phyloP scores from a whole-genome alignment of 129 eudicot species.

The Gnaphalium uliginosum region DNA sequence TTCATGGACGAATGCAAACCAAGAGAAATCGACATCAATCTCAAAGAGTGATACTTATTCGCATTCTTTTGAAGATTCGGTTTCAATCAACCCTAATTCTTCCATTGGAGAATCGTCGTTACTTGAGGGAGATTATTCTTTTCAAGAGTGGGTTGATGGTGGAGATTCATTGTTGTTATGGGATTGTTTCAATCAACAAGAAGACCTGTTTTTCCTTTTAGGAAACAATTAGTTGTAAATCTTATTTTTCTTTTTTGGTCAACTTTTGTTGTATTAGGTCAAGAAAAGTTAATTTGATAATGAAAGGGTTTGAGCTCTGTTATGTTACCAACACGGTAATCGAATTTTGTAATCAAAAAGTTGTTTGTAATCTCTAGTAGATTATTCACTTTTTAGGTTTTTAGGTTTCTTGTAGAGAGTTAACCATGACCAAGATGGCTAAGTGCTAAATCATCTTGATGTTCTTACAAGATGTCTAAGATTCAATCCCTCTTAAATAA shows the following conservation, averaged over 20 bases:
- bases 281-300: neutral
- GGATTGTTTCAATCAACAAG: slow-evolving; percentile 52
- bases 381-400: neutral
- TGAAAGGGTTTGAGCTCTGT: neutral
- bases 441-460: too few species aligned
- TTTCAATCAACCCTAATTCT: slow-evolving; percentile 37
- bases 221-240: slow-evolving; percentile 21
- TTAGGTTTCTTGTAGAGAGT: neutral
- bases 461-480: too few species aligned
- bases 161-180: slow-evolving; percentile 60
- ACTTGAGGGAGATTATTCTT: slow-evolving; percentile 30
- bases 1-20: slow-evolving; percentile 36
- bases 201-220: slow-evolving; percentile 36
- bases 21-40: slow-evolving; percentile 28
- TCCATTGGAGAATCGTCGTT: slow-evolving; percentile 36
- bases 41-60: slow-evolving; percentile 37
- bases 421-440: too few species aligned
- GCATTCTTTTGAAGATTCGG: slow-evolving; percentile 39
- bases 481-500: too few species aligned
- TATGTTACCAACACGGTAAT: neutral
- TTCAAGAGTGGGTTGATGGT: slow-evolving; percentile 52
- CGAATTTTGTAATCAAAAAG: neutral
- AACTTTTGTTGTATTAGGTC: slow-evolving; percentile 24
- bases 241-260: neutral
- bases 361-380: neutral